Evolutionary conservation across 306 rosid genomes (phyloP).

Genomic region (Prinsepia uniflora): DNA sequence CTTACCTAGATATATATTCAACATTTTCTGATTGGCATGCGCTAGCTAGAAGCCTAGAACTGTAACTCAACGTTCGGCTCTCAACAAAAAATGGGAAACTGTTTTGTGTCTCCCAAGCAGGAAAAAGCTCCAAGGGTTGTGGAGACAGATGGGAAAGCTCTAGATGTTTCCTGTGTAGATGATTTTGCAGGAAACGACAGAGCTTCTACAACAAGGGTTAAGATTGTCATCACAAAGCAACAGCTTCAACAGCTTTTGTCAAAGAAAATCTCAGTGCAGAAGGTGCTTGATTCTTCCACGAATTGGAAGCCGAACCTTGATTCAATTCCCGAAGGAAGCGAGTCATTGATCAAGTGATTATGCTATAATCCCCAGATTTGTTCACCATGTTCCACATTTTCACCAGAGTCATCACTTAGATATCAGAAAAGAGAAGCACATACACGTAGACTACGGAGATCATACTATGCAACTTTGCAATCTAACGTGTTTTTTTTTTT

Average conservation of each 20-base stretch:
- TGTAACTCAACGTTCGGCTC: background rate
- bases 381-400: background rate
- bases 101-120: conserved; percentile 28
- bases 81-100: conserved; percentile 56
- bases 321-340: conserved; percentile 58
- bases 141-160: conserved; percentile 48
- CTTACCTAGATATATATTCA: background rate
- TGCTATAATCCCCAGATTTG: background rate
- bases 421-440: too few species aligned
- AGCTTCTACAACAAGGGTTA: conserved; percentile 44
- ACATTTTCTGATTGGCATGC: background rate
- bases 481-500: too few species aligned
- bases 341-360: conserved; percentile 17
- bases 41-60: background rate
- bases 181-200: conserved; percentile 9
- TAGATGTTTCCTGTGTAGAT: conserved; percentile 17
- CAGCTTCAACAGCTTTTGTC: conserved; percentile 55
- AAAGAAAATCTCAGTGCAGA: conserved; percentile 46
- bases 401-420: too few species aligned
- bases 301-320: conserved; percentile 48
- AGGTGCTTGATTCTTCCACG: conserved; percentile 29
- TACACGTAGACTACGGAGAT: background rate
- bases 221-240: conserved; percentile 57
- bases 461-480: too few species aligned
- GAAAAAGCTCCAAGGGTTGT: conserved; percentile 41